Base-by-base conservation (phyloP, 2,329 filamentous ascomycete species). In the Paraphaeosphaeria sporulosa region DNA sequence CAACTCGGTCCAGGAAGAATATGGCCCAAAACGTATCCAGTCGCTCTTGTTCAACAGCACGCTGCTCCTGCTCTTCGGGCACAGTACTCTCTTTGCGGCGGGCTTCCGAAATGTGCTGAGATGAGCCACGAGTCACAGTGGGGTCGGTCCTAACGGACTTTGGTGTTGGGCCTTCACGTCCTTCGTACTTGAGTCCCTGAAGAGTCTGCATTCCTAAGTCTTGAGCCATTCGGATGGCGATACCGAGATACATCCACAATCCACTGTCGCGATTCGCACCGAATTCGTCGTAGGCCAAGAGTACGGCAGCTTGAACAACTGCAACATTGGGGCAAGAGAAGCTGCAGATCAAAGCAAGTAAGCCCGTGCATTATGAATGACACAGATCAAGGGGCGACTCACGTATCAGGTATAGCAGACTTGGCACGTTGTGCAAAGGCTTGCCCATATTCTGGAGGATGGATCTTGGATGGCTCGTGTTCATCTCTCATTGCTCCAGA, bases 11-110 rank as follows among this genome's bases (percentile, higher is more conserved):
- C 1, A 96, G 85, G 65, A 96, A 90, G 75, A 96, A 96, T 12
- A 96, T 90, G 4, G 92, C 89, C 93, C 93, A 97, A 66, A 96
- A 93, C 0, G 93, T 94, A 69, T 96, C 92, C 46, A 93, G 89
- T 17, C 92, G 87, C 72, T 96, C 93, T 64, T 93, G 88, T 68
- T 96, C 92, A 3, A 91, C 86, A 69, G 86, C 89, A 64, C 81
- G 84, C 75, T 85, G 87, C 70, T 89, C 88, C 77, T 81, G 59
- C 75, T 85, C 61, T 78, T 78, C 67, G 38, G 68, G 67, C 38
- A 70, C 60, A 23, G 49, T 56, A 25, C 58, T 75, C 21, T 48
- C 53, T 49, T 60, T 40, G 32, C 21, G 79, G 78, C 64, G 83
- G 82, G 79, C 81, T 81, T 2, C 82, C 79, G 84, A 58, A 83